Evolutionary conservation across 1,284 basidiomycete species (phyloP).

Genomic region (Meripilus lineatus): DNA sequence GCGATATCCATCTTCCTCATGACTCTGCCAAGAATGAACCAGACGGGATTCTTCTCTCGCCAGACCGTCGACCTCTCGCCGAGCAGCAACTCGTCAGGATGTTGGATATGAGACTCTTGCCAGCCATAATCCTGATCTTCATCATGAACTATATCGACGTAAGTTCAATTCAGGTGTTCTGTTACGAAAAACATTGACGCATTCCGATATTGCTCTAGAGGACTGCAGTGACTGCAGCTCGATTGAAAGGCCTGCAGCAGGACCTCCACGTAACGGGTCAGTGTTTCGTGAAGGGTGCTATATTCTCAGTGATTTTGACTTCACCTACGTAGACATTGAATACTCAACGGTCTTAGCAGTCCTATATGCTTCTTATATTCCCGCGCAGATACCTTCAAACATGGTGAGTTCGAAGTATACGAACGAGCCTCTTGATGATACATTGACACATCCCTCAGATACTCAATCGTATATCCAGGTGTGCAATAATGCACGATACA

Average conservation of each 20-base stretch:
- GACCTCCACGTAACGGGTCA: conserved; percentile 50
- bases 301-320: not conserved
- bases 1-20: too few species aligned
- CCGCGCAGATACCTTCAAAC: conserved; percentile 61
- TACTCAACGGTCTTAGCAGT: conserved; percentile 56
- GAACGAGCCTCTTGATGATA: too few species aligned
- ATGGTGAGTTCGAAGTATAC: too few species aligned
- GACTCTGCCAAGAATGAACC: too few species aligned
- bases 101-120: conserved; percentile 53
- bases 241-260: conserved; percentile 54
- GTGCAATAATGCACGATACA: too few species aligned
- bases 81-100: conserved; percentile 35
- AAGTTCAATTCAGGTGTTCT: conserved; percentile 17
- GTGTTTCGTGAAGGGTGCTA: not conserved
- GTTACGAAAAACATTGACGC: not conserved
- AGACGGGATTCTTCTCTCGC: conserved; percentile 21
- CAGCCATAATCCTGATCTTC: conserved; percentile 56
- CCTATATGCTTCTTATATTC: conserved; percentile 55
- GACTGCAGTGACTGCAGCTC: conserved; percentile 54
- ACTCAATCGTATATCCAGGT: conserved; percentile 49
- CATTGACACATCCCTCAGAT: too few species aligned
- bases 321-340: conserved; percentile 44
- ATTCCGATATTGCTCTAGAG: conserved; percentile 37
- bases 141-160: conserved; percentile 71
- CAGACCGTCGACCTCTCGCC: conserved; percentile 19